Evolutionary conservation across 2,329 filamentous ascomycete genomes (phyloP).

Genomic region (Alternaria sp.): DNA sequence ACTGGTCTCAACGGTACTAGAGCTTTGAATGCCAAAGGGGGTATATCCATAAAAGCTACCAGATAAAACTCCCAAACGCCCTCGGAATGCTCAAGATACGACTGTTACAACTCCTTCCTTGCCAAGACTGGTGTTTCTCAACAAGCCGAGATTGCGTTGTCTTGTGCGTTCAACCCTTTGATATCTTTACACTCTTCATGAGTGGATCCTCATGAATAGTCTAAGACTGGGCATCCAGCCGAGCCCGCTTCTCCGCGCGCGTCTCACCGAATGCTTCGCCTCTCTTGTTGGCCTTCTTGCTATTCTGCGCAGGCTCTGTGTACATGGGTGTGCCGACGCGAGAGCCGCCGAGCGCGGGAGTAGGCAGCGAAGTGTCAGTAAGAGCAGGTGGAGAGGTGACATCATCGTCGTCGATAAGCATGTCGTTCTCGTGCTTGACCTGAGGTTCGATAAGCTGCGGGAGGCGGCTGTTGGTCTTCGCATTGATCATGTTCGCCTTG

Average conservation of each 20-base stretch:
- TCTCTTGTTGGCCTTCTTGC: constrained; percentile 15
- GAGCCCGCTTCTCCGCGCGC: constrained; percentile 23
- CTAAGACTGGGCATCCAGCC: constrained; percentile 17
- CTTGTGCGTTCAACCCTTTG: neutral
- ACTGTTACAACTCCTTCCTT: neutral
- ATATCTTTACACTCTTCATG: neutral
- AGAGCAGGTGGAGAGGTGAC: constrained; percentile 34
- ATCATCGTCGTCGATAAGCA: constrained; percentile 19
- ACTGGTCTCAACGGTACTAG: neutral
- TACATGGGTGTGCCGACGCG: constrained; percentile 34
- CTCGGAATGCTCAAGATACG: neutral
- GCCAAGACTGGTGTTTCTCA: neutral
- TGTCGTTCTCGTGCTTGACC: neutral
- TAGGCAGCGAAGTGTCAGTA: constrained; percentile 37
- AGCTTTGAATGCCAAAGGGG: neutral
- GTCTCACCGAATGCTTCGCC: constrained; percentile 11
- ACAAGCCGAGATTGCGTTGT: neutral
- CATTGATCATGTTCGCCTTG: neutral
- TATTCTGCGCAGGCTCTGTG: neutral
- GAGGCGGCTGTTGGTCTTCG: neutral
- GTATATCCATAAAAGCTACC: constrained; percentile 5
- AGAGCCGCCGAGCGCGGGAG: constrained; percentile 31
- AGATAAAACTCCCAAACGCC: neutral
- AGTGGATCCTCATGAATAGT: constrained; percentile 9
- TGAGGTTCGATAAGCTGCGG: neutral